phyloP scores from a whole-genome alignment of 768 basidiomycete genomes.

The Chalciporus chontae region DNA sequence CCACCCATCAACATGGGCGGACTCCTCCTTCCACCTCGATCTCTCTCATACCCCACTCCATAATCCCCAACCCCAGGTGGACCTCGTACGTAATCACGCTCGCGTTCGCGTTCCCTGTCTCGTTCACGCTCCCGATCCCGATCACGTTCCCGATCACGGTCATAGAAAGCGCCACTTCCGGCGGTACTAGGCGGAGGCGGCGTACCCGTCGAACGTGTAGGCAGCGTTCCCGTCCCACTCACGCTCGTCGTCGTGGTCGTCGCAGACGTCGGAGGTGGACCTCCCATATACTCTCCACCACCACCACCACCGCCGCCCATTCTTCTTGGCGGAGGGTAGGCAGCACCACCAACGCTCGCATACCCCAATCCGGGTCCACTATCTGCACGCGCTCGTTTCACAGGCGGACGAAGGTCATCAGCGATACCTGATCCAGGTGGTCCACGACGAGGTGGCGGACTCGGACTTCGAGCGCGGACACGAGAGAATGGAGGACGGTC shows the following conservation, averaged over 20 bases:
- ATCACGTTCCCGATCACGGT: conserved; percentile 15
- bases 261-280: conserved; percentile 20
- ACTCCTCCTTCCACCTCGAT: conserved; percentile 22
- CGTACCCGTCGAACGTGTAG: conserved; percentile 12
- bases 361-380: conserved; percentile 18
- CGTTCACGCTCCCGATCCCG: conserved; percentile 7
- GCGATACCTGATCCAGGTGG: conserved; percentile 16
- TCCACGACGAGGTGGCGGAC: conserved; percentile 33
- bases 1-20: conserved; percentile 22
- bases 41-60: conserved; percentile 37
- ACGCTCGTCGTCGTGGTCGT: background rate
- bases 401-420: conserved; percentile 43
- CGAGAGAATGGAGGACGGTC: conserved; percentile 31
- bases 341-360: background rate
- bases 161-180: conserved; percentile 31
- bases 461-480: conserved; percentile 45
- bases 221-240: background rate
- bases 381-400: conserved; percentile 47
- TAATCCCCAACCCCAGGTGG: conserved; percentile 10
- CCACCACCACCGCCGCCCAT: background rate
- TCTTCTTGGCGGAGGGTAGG: conserved; percentile 31
- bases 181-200: conserved; percentile 25
- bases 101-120: conserved; percentile 21
- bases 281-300: conserved; percentile 19
- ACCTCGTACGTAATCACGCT: conserved; percentile 35